phyloP scores from a whole-genome alignment of 2,329 filamentous ascomycete genomes.

The Monascus ruber region DNA sequence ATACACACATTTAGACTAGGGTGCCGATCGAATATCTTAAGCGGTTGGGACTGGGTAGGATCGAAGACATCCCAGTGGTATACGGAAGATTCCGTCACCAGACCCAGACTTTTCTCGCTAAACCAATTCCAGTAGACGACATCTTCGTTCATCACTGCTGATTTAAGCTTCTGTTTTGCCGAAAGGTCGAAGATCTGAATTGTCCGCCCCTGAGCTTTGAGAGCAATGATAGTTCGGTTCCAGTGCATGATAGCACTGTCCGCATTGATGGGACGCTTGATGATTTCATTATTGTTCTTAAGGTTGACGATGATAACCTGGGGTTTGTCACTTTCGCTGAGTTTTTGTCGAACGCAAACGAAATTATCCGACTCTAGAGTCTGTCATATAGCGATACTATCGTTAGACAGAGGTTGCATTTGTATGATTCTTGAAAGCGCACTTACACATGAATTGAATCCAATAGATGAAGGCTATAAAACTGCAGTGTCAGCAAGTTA shows the following conservation, averaged over 20 bases:
- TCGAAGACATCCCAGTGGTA: slow-evolving; percentile 99
- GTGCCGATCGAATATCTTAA: slow-evolving; percentile 92
- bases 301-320: slow-evolving; percentile 97
- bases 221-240: slow-evolving; percentile 87
- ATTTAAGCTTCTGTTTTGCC: slow-evolving; percentile 92
- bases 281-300: slow-evolving; percentile 94
- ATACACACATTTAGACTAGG: slow-evolving; percentile 67
- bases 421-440: slow-evolving; percentile 1
- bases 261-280: slow-evolving; percentile 89
- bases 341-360: slow-evolving; percentile 93
- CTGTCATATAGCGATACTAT: slow-evolving; percentile 36
- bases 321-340: slow-evolving; percentile 68
- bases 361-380: slow-evolving; percentile 96
- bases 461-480: slow-evolving; percentile 56
- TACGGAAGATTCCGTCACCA: slow-evolving; percentile 82
- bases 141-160: slow-evolving; percentile 90
- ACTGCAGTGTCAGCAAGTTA: slow-evolving; percentile 15
- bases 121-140: slow-evolving; percentile 99
- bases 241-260: slow-evolving; percentile 99
- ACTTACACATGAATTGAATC: slow-evolving; percentile 78
- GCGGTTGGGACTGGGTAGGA: slow-evolving; percentile 61
- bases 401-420: slow-evolving; percentile 7
- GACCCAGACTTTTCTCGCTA: slow-evolving; percentile 72
- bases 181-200: slow-evolving; percentile 95
- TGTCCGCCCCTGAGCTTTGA: slow-evolving; percentile 87